Conservation (phyloP, 108 stramenopile species). For the Pseudonitzschia multiseries region DNA sequence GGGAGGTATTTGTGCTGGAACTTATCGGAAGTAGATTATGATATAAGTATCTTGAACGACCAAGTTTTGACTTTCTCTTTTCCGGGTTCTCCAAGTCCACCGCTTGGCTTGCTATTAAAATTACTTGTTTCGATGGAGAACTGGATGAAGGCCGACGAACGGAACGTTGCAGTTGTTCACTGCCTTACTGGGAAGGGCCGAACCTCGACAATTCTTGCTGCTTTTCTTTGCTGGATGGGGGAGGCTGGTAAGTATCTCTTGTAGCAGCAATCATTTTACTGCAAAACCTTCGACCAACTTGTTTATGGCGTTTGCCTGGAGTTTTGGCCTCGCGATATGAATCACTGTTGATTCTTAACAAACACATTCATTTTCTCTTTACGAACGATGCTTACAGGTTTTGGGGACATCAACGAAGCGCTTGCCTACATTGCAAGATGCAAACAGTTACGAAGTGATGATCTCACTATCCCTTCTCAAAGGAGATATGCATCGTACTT, state of each 20-base stretch:
- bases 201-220: constrained; percentile 84
- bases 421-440: constrained; percentile 87
- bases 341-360: neutral
- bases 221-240: constrained; percentile 94
- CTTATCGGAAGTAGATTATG: constrained; percentile 92
- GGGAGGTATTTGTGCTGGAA: constrained; percentile 94
- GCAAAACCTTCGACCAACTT: neutral
- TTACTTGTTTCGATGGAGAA: constrained; percentile 85
- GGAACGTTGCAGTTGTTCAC: constrained; percentile 93
- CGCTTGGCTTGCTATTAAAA: constrained; percentile 91
- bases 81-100: constrained; percentile 94
- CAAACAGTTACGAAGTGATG: constrained; percentile 62
- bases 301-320: neutral
- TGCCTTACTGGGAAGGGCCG: constrained; percentile 94
- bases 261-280: neutral
- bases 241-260: constrained; percentile 45
- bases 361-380: neutral
- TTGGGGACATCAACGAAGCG: constrained; percentile 71
- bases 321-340: neutral
- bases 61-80: constrained; percentile 91
- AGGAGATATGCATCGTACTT: constrained; percentile 91
- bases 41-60: constrained; percentile 75
- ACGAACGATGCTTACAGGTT: constrained; percentile 33
- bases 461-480: constrained; percentile 94
- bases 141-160: constrained; percentile 91